A percentile compares a stretch with the other conserved stretches of the same genome.
Conservation (phyloP, 345 rosid species). For the Corchorus capsularis region DNA sequence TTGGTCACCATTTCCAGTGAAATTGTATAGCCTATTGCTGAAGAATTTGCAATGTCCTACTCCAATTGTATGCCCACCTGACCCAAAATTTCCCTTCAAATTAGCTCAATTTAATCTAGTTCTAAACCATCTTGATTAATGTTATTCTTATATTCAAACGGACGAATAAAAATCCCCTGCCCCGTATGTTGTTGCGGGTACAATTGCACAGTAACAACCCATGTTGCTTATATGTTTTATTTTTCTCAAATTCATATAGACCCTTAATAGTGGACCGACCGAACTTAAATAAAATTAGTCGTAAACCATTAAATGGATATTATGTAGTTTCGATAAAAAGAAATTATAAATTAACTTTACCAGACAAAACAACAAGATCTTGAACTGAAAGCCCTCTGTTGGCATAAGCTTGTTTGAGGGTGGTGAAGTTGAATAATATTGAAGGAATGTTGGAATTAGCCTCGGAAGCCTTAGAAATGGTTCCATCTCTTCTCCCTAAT, state of each 20-base stretch:
- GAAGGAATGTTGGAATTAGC: conserved; percentile 54
- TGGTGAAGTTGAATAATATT: conserved; percentile 43
- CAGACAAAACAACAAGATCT: conserved; percentile 61
- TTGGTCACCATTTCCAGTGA: conserved; percentile 56
- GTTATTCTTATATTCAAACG: no score
- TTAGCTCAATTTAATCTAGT: no score
- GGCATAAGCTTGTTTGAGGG: conserved; percentile 36
- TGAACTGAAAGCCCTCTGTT: conserved; percentile 37
- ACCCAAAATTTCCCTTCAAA: neutral
- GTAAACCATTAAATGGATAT: no score
- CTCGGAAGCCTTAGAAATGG: conserved; percentile 45
- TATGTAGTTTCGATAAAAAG: no score
- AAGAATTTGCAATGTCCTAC: conserved; percentile 50
- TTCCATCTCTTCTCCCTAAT: conserved; percentile 62
- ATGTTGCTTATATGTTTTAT: no score
- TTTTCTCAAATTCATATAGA: no score
- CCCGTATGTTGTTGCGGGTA: no score
- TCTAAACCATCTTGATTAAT: no score
- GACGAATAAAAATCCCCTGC: no score
- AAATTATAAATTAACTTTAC: conserved; percentile 32
- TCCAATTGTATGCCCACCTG: conserved; percentile 69
- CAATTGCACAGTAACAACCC: no score
- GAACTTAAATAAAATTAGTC: no score
- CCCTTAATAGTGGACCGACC: no score
- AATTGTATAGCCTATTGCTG: conserved; percentile 60